These are phyloP conservation scores for Periconia sp. DNA, from an alignment of 2,329 filamentous ascomycete genomes.

Conservation along the genomic window DNA sequence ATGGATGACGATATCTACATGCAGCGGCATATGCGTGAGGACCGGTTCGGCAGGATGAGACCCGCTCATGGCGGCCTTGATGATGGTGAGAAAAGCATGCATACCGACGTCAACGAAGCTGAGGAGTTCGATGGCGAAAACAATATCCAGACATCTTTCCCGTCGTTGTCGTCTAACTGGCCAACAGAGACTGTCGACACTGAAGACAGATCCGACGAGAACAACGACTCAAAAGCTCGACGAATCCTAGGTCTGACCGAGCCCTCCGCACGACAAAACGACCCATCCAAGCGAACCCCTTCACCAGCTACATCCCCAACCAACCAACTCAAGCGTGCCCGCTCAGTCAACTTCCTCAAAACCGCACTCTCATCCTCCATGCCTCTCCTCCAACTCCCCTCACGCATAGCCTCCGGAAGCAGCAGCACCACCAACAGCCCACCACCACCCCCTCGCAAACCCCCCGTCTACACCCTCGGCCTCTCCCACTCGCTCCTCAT, in stretches of 20 bases:
- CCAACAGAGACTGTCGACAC: too few relatives aligned
- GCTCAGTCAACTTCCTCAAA: background rate
- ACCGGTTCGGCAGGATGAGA: background rate
- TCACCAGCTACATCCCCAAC: background rate
- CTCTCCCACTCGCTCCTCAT: conserved; percentile 19
- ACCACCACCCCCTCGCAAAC: conserved; percentile 3
- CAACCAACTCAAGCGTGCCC: conserved; percentile 9
- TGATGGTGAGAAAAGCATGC: background rate
- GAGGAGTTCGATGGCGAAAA: background rate
- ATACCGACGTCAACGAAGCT: background rate
- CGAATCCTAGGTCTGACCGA: too few relatives aligned
- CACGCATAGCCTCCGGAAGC: too few relatives aligned
- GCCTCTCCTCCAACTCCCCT: background rate
- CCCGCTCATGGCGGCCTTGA: background rate
- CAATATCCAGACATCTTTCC: too few relatives aligned
- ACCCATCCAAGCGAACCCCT: background rate
- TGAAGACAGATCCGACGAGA: too few relatives aligned
- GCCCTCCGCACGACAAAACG: too few relatives aligned
- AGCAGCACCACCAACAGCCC: conserved; percentile 9
- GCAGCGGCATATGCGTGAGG: background rate
- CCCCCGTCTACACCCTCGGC: conserved; percentile 9
- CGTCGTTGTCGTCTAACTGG: too few relatives aligned
- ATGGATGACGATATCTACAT: background rate
- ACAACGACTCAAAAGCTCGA: too few relatives aligned
- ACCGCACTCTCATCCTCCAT: background rate